Percentiles rank a stretch among this genome's conserved stretches.
Evolutionary conservation across 305 asterid species (phyloP).

Genomic region (Fraxinus greggii): DNA sequence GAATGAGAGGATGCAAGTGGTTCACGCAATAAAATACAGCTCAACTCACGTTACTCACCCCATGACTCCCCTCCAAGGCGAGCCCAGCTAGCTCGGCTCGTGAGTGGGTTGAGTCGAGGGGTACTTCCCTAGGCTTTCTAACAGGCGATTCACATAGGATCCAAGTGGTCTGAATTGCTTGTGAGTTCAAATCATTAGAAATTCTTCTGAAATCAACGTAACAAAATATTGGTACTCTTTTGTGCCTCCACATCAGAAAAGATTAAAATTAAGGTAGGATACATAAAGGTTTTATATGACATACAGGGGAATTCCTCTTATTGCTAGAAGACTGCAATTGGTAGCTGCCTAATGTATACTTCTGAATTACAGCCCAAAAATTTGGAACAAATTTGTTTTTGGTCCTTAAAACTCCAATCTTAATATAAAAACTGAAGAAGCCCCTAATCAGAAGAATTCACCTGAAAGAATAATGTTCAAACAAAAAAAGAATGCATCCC

Average conservation of each 20-base stretch:
- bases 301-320: constrained; percentile 28
- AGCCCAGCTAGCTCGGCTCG: neutral
- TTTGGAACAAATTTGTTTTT: neutral
- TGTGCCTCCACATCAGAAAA: neutral
- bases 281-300: neutral
- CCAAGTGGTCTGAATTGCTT: neutral
- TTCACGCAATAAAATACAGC: neutral
- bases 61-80: neutral
- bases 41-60: too few species aligned
- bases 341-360: constrained; percentile 33
- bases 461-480: constrained; percentile 32
- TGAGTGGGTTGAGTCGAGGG: too few species aligned
- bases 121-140: neutral
- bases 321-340: constrained; percentile 24
- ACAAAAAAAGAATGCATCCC: constrained; percentile 31
- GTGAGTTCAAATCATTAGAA: neutral
- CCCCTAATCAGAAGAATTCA: constrained; percentile 24
- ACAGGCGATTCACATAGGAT: neutral
- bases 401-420: constrained; percentile 28
- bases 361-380: constrained; percentile 8
- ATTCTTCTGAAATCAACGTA: neutral
- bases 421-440: constrained; percentile 30
- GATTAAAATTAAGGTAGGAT: neutral
- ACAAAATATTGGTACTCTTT: neutral
- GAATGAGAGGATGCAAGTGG: neutral